Evolutionary conservation across 768 basidiomycete species (phyloP).

Genomic region (Tricholoma sp.): DNA sequence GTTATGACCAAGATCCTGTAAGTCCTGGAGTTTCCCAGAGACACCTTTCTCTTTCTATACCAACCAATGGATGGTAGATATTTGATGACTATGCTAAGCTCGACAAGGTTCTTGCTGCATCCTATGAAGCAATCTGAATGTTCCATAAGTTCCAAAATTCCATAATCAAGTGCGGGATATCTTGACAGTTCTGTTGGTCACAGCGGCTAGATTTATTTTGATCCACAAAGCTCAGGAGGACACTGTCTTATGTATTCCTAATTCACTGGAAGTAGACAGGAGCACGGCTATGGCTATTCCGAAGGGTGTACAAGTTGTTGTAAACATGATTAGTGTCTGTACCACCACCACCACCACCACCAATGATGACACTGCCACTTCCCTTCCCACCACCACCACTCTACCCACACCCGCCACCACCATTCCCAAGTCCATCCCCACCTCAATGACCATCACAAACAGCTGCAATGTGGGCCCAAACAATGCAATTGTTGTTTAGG

Average conservation of each 20-base stretch:
- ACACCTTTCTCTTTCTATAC: neutral
- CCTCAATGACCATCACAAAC: too few relatives aligned
- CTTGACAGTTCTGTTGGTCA: neutral
- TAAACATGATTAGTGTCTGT: conserved; percentile 49
- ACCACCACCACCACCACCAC: too few relatives aligned
- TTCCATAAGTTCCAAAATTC: conserved; percentile 36
- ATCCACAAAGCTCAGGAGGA: conserved; percentile 40
- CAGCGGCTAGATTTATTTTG: conserved; percentile 37
- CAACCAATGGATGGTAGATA: conserved; percentile 19
- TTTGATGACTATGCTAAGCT: conserved; percentile 37
- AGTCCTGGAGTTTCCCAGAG: conserved; percentile 1
- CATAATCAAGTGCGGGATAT: neutral
- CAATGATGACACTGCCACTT: too few relatives aligned
- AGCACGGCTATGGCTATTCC: conserved; percentile 28
- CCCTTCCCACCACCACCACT: too few relatives aligned
- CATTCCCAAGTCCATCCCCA: too few relatives aligned
- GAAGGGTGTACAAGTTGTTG: conserved; percentile 36
- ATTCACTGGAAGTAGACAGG: conserved; percentile 36
- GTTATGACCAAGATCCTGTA: conserved; percentile 30
- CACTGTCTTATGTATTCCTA: conserved; percentile 35
- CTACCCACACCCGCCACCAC: too few relatives aligned
- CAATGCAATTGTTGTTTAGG: too few relatives aligned
- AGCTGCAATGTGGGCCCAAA: too few relatives aligned
- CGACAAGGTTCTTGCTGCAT: conserved; percentile 38
- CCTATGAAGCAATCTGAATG: conserved; percentile 40